A percentile compares a stretch with the other conserved stretches of the same genome.
Evolutionary conservation across 139 green algal species (phyloP).

Genomic region (Closterium sp.): DNA sequence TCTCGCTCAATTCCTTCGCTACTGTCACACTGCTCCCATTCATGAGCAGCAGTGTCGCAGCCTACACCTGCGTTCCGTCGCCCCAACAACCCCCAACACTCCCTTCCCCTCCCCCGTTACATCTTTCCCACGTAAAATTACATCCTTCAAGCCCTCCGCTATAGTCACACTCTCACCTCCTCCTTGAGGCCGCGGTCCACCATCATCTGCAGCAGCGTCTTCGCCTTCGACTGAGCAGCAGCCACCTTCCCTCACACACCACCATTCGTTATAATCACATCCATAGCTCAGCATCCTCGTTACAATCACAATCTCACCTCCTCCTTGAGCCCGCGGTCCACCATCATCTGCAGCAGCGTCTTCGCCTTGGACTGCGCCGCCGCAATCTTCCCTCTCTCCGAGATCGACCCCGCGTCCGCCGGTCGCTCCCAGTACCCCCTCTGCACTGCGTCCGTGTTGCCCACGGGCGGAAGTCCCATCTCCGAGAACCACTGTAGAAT

Average conservation of each 20-base stretch:
- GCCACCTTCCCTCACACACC: constrained; percentile 63
- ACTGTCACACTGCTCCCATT: constrained; percentile 59
- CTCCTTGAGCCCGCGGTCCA: constrained; percentile 72
- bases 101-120: too few relatives aligned
- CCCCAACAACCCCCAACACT: constrained; percentile 69
- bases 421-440: constrained; percentile 73
- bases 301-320: constrained; percentile 57
- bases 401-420: constrained; percentile 69
- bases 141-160: too few relatives aligned
- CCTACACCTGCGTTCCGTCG: constrained; percentile 46
- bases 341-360: constrained; percentile 59
- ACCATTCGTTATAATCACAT: background rate
- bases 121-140: too few relatives aligned
- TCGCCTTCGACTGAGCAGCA: constrained; percentile 46
- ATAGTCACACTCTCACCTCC: constrained; percentile 57
- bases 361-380: constrained; percentile 51
- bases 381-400: constrained; percentile 65
- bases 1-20: background rate
- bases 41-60: constrained; percentile 41
- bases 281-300: background rate
- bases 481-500: constrained; percentile 47
- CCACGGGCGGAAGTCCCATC: constrained; percentile 38
- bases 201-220: constrained; percentile 59
- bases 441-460: constrained; percentile 54
- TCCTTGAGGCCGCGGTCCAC: constrained; percentile 72